Percentiles rank a stretch among this genome's conserved stretches.
These are phyloP conservation scores for Sporobolomyces pararoseus DNA, from an alignment of 768 basidiomycete genomes.

Conservation along the genomic window DNA sequence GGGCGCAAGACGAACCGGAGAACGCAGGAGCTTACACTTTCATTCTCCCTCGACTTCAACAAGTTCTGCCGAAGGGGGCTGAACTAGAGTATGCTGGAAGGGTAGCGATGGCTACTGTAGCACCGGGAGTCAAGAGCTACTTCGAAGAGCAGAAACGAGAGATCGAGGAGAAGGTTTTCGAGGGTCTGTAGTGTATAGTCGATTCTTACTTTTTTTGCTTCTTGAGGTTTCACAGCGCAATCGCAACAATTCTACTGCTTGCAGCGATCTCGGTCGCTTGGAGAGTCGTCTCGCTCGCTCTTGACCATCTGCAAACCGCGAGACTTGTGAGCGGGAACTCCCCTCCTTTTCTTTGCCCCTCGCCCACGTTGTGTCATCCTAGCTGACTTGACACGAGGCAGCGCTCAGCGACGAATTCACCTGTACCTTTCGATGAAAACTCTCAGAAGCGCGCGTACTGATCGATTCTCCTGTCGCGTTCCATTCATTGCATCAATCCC, in stretches of 20 bases:
- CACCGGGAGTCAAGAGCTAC: conserved; percentile 67
- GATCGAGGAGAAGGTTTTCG: conserved; percentile 61
- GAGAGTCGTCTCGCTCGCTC: too few relatives aligned
- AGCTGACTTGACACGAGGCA: too few relatives aligned
- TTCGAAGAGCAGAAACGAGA: conserved; percentile 65
- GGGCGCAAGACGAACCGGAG: conserved; percentile 81
- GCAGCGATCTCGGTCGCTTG: background rate
- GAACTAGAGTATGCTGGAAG: conserved; percentile 59
- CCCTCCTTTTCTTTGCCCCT: background rate
- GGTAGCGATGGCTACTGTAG: conserved; percentile 68
- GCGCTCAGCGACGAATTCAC: too few relatives aligned
- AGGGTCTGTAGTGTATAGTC: conserved; percentile 20
- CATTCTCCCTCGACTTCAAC: conserved; percentile 59
- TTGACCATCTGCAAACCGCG: too few relatives aligned
- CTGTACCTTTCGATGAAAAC: too few relatives aligned
- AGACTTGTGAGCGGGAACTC: too few relatives aligned
- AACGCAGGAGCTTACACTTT: conserved; percentile 81
- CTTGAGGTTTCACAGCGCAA: too few relatives aligned
- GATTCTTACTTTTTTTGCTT: background rate
- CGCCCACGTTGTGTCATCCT: too few relatives aligned
- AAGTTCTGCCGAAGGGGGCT: conserved; percentile 54
- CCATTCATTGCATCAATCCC: too few relatives aligned
- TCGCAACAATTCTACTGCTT: background rate
- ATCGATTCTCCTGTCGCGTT: too few relatives aligned
- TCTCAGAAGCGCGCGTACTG: too few relatives aligned